phyloP scores from a whole-genome alignment of 345 rosid species.

The Citrus hindsii region DNA sequence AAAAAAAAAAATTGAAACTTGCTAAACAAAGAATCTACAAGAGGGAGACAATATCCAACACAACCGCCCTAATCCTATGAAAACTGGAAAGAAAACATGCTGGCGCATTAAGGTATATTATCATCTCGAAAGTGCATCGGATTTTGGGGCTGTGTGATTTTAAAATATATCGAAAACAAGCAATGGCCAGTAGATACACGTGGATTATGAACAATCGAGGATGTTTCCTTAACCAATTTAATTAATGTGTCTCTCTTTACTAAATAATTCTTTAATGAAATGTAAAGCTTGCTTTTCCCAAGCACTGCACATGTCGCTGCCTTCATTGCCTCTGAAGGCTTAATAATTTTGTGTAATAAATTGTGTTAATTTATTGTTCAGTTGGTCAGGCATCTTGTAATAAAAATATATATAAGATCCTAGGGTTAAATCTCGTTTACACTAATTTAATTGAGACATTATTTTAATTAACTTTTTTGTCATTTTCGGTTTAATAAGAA shows the following conservation, averaged over 20 bases:
- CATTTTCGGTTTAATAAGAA: no score
- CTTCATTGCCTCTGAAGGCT: not conserved
- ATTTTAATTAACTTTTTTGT: no score
- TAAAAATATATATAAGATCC: no score
- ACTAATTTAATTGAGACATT: no score
- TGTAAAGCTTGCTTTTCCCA: not conserved
- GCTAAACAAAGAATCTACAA: not conserved
- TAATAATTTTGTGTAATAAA: no score
- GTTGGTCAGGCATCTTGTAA: no score
- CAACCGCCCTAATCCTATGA: not conserved
- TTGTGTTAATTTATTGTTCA: no score
- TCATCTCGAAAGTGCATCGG: not conserved
- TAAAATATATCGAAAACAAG: not conserved
- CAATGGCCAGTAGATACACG: not conserved
- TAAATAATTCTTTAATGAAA: not conserved
- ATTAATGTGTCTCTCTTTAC: not conserved
- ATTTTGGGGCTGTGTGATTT: not conserved
- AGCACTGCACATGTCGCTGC: not conserved
- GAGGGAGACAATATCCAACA: not conserved
- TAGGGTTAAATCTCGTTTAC: no score
- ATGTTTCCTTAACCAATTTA: not conserved
- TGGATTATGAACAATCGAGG: conserved; percentile 1
- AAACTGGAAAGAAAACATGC: not conserved
- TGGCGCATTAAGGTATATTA: not conserved
- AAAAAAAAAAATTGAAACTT: not conserved